A percentile compares a stretch with the other conserved stretches of the same genome.
These are phyloP conservation scores for Martiniozyma abietophila DNA, from an alignment of 805 yeast species.

Conservation along the genomic window DNA sequence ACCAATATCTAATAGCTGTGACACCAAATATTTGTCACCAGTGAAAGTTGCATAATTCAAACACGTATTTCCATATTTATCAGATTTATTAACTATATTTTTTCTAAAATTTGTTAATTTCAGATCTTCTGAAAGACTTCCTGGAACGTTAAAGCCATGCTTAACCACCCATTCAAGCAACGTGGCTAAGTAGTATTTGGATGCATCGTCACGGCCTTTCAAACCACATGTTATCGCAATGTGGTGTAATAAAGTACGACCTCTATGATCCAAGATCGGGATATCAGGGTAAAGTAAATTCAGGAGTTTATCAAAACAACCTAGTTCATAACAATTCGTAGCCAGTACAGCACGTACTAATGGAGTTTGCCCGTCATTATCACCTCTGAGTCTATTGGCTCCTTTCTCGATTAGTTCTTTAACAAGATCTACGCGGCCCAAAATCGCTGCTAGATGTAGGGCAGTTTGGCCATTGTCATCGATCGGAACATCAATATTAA, in stretches of 20 bases:
- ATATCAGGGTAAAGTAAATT: constrained; percentile 70
- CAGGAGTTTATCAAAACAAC: constrained; percentile 62
- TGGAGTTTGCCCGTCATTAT: constrained; percentile 81
- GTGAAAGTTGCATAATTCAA: constrained; percentile 86
- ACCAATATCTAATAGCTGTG: constrained; percentile 76
- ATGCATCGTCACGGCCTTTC: constrained; percentile 62
- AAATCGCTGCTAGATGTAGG: constrained; percentile 91
- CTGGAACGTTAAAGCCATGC: constrained; percentile 36
- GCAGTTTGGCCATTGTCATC: constrained; percentile 93
- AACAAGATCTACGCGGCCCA: constrained; percentile 69
- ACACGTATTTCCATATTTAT: constrained; percentile 90
- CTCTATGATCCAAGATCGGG: constrained; percentile 53
- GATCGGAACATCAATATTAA: constrained; percentile 73
- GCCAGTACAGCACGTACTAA: constrained; percentile 76
- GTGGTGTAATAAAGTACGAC: constrained; percentile 80
- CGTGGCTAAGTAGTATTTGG: constrained; percentile 63
- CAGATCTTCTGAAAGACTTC: constrained; percentile 30
- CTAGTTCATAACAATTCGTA: constrained; percentile 72
- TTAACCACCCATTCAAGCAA: constrained; percentile 70
- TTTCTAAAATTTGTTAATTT: constrained; percentile 51
- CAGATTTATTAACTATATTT: constrained; percentile 78
- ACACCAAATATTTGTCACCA: constrained; percentile 72
- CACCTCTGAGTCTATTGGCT: constrained; percentile 62
- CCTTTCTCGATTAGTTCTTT: constrained; percentile 57
- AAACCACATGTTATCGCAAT: constrained; percentile 74